Conservation (phyloP, 2,329 filamentous ascomycete genomes). For the Hymenoscyphus fraxineus region DNA sequence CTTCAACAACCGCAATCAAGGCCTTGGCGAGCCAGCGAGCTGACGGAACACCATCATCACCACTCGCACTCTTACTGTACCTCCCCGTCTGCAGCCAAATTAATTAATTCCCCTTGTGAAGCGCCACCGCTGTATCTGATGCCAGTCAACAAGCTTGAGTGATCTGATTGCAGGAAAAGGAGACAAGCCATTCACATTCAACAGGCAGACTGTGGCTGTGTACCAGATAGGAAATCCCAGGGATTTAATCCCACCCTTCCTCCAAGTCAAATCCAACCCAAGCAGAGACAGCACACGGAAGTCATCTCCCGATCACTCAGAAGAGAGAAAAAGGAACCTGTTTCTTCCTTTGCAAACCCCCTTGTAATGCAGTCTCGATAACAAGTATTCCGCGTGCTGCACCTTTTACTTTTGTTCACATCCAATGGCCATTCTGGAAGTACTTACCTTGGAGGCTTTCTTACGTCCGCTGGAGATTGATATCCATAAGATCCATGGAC, state of each 20-base stretch:
- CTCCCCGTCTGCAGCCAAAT: not conserved
- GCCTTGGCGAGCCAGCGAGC: slow-evolving; percentile 1
- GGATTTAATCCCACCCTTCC: not conserved
- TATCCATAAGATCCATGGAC: slow-evolving; percentile 41
- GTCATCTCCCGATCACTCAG: not conserved
- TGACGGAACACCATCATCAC: not conserved
- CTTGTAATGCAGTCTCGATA: not conserved
- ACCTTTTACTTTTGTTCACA: not conserved
- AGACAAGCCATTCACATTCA: not conserved
- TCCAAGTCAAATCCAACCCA: not conserved
- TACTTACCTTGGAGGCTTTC: slow-evolving; percentile 39
- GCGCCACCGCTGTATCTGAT: not conserved
- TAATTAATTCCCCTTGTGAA: not conserved
- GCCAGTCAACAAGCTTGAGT: not conserved
- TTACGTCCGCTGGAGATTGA: slow-evolving; percentile 50
- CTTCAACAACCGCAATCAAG: not conserved
- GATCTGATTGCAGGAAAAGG: not conserved
- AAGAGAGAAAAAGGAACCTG: slow-evolving; percentile 16
- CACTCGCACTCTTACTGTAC: not conserved
- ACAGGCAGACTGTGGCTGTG: too few species aligned
- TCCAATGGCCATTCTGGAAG: slow-evolving; percentile 5
- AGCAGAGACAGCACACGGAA: not conserved
- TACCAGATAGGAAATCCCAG: not conserved
- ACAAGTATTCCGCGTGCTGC: not conserved
- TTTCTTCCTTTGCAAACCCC: not conserved